These are phyloP conservation scores for Microsporum ferrugineum DNA, from an alignment of 2,329 filamentous ascomycete species.

Conservation along the genomic window DNA sequence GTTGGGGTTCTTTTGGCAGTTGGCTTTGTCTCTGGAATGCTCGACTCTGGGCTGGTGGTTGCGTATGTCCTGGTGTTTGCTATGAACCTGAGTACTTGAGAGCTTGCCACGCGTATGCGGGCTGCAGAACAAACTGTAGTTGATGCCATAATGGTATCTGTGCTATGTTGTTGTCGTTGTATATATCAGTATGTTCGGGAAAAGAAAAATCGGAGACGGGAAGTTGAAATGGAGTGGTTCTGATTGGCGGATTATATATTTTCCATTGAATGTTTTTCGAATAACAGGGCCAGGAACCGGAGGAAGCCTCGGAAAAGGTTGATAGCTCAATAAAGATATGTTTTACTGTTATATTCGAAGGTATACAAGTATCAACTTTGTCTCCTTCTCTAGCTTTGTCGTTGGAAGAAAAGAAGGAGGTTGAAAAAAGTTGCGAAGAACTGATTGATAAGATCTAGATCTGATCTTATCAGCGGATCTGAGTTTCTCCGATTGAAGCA, in stretches of 20 bases:
- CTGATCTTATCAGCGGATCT: constrained; percentile 1
- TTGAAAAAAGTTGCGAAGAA: background rate
- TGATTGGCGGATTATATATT: constrained; percentile 4
- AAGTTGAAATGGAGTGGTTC: background rate
- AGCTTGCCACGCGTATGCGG: background rate
- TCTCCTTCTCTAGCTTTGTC: background rate
- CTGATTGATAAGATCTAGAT: constrained; percentile 5
- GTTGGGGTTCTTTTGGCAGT: constrained; percentile 37
- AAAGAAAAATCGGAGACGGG: background rate
- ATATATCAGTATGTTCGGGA: background rate
- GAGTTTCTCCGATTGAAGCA: background rate
- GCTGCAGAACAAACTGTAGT: background rate
- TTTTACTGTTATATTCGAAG: background rate
- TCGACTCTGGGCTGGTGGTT: constrained; percentile 24
- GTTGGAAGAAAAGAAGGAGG: background rate
- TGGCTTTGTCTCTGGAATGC: constrained; percentile 24
- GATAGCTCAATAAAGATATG: background rate
- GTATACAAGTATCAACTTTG: background rate
- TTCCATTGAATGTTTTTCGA: background rate
- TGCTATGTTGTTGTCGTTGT: background rate
- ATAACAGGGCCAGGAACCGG: background rate
- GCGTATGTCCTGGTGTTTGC: constrained; percentile 26
- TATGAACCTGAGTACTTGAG: background rate
- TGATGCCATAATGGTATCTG: background rate
- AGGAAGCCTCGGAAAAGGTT: background rate